Base-by-base conservation (phyloP, 1,284 basidiomycete species). In the Marasmius sp. region DNA sequence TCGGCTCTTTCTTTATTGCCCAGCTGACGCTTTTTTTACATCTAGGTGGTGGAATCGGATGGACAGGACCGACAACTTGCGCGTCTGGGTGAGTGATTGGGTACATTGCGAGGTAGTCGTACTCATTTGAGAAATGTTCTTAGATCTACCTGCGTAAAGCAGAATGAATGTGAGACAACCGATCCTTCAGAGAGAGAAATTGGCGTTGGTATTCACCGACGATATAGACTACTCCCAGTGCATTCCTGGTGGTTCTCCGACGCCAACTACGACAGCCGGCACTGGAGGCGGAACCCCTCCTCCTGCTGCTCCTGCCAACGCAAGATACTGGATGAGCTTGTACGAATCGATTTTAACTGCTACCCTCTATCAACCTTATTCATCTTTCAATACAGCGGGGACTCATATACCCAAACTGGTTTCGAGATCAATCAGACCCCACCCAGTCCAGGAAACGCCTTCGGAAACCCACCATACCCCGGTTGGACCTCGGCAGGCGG, bases 401-500 rank as follows among this genome's bases (percentile, higher is more conserved):
- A 86, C 66, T 85, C 84, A 6, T 86, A 85, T 72, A 83, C 84
- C 0, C 79, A 82, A 68, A 86, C 84, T 0, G 79, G 78, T 0
- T 87, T 86, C 72, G 68, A 70, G 47, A 70, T 74, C 34, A 78
- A 68, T 37, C 72, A 74, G 20, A 74, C 74, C 6, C 71, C 80
- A 3, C 85, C 85, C 0, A 66, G 74, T 27, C 58, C 71, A 6
- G 79, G 77, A 0, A 87, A 87, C 69, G 80, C 84, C 0, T 69
- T 87, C 41, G 85, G 85, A 1, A 87, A 87, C 69, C 85, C 85
- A 5, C 71, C 79, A 0, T 86, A 83, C 69, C 85, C 85, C 0
- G 85, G 85, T 12, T 82, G 71, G 62, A 87, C 85, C 0, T 81
- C 82, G 0, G 81, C 79, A 6, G 84, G 84, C 7, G 84, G 84